Percentiles rank a stretch among this genome's conserved stretches.
Evolutionary conservation across 805 yeast genomes (phyloP).

Genomic region (Suhomyces tanzawaensis): DNA sequence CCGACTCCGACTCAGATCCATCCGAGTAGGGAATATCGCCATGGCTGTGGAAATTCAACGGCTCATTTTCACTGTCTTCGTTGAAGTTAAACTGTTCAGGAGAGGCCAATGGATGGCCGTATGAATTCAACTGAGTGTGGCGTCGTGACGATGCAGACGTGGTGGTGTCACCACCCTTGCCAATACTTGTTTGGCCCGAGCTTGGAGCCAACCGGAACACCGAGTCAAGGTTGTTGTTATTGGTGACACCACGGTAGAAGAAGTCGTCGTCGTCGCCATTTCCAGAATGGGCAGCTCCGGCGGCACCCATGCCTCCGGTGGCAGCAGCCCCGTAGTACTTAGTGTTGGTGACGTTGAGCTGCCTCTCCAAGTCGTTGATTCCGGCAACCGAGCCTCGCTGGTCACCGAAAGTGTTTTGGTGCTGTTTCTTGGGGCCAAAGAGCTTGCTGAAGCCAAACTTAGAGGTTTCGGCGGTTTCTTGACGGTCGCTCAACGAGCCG

Average conservation of each 20-base stretch:
- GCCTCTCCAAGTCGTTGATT: slow-evolving; percentile 28
- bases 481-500: slow-evolving; percentile 19
- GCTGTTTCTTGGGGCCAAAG: slow-evolving; percentile 24
- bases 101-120: slow-evolving; percentile 21
- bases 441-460: slow-evolving; percentile 28
- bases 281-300: slow-evolving; percentile 10
- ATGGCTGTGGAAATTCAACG: slow-evolving; percentile 1
- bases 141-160: slow-evolving; percentile 13
- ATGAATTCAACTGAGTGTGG: slow-evolving; percentile 28
- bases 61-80: slow-evolving; percentile 13
- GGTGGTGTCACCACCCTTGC: slow-evolving; percentile 7
- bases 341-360: slow-evolving; percentile 16
- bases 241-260: slow-evolving; percentile 43
- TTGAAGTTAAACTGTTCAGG: slow-evolving; percentile 21
- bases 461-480: slow-evolving; percentile 10
- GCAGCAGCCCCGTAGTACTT: slow-evolving; percentile 15
- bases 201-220: slow-evolving; percentile 24
- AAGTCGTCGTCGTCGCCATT: slow-evolving; percentile 26
- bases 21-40: background rate
- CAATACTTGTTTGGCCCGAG: slow-evolving; percentile 7
- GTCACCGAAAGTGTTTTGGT: background rate
- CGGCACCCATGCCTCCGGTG: slow-evolving; percentile 13
- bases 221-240: slow-evolving; percentile 41
- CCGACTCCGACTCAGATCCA: slow-evolving; percentile 10
- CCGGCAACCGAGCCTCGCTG: slow-evolving; percentile 8